Evolutionary conservation across 163 green algal genomes (phyloP).

Genomic region (Prototheca wickerhamii): DNA sequence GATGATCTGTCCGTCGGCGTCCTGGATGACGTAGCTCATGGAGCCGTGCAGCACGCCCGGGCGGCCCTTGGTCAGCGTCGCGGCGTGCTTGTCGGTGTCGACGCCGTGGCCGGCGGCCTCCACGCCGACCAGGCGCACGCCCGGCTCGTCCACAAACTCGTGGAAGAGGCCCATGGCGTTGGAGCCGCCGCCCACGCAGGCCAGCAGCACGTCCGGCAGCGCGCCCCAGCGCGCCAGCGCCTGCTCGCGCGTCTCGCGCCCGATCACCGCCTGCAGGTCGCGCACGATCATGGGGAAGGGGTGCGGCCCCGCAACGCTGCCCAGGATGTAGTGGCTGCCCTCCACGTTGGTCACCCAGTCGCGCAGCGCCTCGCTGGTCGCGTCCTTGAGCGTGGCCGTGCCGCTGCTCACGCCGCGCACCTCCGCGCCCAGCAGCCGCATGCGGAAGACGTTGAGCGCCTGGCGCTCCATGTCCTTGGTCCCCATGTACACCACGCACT

Average conservation of each 20-base stretch:
- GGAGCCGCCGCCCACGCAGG: conserved; percentile 93
- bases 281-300: conserved; percentile 98
- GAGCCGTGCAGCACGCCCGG: conserved; percentile 95
- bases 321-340: conserved; percentile 98
- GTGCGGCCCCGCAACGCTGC: conserved; percentile 89
- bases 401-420: conserved; percentile 77
- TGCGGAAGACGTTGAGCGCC: conserved; percentile 97
- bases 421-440: conserved; percentile 94
- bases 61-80: conserved; percentile 87
- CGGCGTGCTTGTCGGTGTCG: conserved; percentile 89
- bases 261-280: conserved; percentile 96
- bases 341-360: conserved; percentile 99
- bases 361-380: conserved; percentile 93
- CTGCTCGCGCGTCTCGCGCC: conserved; percentile 76
- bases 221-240: conserved; percentile 70
- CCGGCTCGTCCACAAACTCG: conserved; percentile 76
- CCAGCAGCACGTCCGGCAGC: conserved; percentile 88
- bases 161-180: conserved; percentile 99
- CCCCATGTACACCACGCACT: conserved; percentile 99
- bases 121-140: conserved; percentile 84
- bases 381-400: conserved; percentile 97
- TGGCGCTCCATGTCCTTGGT: conserved; percentile 95
- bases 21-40: conserved; percentile 91
- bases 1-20: conserved; percentile 93
- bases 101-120: conserved; percentile 82